Percentiles rank a stretch among this genome's conserved stretches.
phyloP scores from a whole-genome alignment of 1,284 basidiomycete species.

The Apiotrichum akiyoshidainum region DNA sequence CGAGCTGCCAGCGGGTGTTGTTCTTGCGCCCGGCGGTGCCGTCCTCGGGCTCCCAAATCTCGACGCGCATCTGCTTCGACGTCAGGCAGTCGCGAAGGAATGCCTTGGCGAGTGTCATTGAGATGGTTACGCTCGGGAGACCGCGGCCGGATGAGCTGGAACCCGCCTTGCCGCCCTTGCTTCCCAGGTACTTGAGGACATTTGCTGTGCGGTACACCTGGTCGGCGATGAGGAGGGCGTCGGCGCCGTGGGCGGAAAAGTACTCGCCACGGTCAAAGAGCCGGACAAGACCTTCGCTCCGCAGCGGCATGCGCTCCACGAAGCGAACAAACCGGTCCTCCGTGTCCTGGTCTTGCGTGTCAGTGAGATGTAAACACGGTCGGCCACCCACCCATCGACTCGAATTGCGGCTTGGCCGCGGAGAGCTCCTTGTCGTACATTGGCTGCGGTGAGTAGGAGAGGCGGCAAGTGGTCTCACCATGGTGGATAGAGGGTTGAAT shows the following conservation, averaged over 20 bases:
- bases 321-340: conserved; percentile 76
- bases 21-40: conserved; percentile 57
- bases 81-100: conserved; percentile 90
- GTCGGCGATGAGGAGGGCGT: conserved; percentile 78
- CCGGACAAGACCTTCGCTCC: conserved; percentile 62
- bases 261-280: conserved; percentile 80
- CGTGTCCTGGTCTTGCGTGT: conserved; percentile 54
- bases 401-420: conserved; percentile 43
- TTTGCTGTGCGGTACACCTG: conserved; percentile 80
- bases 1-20: conserved; percentile 66
- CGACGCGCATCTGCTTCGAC: conserved; percentile 83
- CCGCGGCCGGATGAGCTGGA: conserved; percentile 27
- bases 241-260: conserved; percentile 83
- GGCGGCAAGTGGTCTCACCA: conserved; percentile 1
- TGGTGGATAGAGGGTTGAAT: conserved; percentile 1
- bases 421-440: conserved; percentile 49
- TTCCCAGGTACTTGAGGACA: conserved; percentile 73
- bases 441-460: conserved; percentile 21
- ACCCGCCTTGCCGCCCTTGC: conserved; percentile 9
- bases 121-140: conserved; percentile 75
- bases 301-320: conserved; percentile 62
- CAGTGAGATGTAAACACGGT: background rate
- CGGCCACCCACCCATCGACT: conserved; percentile 37
- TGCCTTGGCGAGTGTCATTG: conserved; percentile 73
- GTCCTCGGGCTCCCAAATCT: conserved; percentile 78